Percentiles rank a stretch among this genome's conserved stretches.
These are phyloP conservation scores for Lasiodiplodia sp. DNA, from an alignment of 2,329 filamentous ascomycete species.

Conservation along the genomic window DNA sequence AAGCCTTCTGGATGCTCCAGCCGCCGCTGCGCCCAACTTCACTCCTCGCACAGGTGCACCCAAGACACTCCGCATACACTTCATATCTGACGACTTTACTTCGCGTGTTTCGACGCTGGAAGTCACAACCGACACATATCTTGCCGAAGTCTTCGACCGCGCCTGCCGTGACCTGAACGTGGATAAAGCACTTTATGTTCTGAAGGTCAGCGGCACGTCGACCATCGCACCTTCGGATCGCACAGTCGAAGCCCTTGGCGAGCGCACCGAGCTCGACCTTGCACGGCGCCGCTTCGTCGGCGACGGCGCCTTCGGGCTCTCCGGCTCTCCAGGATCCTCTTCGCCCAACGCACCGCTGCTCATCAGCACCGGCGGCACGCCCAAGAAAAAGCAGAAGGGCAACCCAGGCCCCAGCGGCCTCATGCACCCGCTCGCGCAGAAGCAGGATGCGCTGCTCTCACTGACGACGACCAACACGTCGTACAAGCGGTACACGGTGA, in stretches of 20 bases:
- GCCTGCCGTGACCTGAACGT: slow-evolving; percentile 79
- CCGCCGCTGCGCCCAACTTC: slow-evolving; percentile 51
- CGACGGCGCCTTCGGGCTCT: slow-evolving; percentile 73
- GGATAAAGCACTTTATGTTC: slow-evolving; percentile 79
- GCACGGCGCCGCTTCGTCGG: slow-evolving; percentile 77
- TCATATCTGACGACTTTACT: slow-evolving; percentile 74
- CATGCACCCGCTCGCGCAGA: slow-evolving; percentile 70
- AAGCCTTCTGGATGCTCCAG: slow-evolving; percentile 53
- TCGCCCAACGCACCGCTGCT: slow-evolving; percentile 73
- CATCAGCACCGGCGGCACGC: slow-evolving; percentile 59
- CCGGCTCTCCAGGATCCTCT: slow-evolving; percentile 71
- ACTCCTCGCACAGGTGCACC: slow-evolving; percentile 70
- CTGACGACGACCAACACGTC: slow-evolving; percentile 47
- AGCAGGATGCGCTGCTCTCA: slow-evolving; percentile 58
- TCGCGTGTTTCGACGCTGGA: slow-evolving; percentile 73
- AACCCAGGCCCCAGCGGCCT: slow-evolving; percentile 62
- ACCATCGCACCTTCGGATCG: slow-evolving; percentile 79
- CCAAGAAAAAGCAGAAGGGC: slow-evolving; percentile 61
- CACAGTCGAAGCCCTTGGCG: slow-evolving; percentile 79
- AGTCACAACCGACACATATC: slow-evolving; percentile 82
- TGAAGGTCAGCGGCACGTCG: slow-evolving; percentile 77
- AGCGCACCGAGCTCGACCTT: slow-evolving; percentile 77
- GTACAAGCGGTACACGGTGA: slow-evolving; percentile 80
- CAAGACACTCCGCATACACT: slow-evolving; percentile 75
- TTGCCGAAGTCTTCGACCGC: slow-evolving; percentile 80